Base-by-base conservation (phyloP, 1,139 yeast genomes). In the Hyphopichia wangnamkhiaoensis region DNA sequence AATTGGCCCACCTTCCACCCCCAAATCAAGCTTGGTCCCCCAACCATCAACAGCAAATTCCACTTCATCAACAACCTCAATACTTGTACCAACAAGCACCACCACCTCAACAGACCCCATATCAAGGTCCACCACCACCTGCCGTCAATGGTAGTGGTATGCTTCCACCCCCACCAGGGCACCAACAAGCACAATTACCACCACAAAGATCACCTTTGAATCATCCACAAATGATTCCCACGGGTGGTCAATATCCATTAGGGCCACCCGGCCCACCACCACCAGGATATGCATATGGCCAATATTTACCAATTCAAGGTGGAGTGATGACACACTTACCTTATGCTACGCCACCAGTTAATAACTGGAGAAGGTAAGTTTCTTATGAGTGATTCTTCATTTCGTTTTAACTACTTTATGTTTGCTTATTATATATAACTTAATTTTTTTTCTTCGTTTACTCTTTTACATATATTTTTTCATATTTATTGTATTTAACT, bases 211-310 rank as follows among this genome's bases (percentile, higher is more conserved):
- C 61, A 31, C 64, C 63, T 1, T 48, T 52, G 37, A 51, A 50
- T 26, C 55, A 49, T 19, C 58, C 60, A 5, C 62, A 51, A 31
- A 50, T 58, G 48, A 47, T 51, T 15, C 50, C 50, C 12, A 49
- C 50, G 30, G 63, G 59, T 4, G 39, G 40, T 7, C 50, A 45
- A 15, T 57, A 56, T 38, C 63, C 61, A 8, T 46, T 54, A 18
- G 59, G 52, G n/a, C 49, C 49, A 3, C 45, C 52, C 29, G 49
- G 42, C 12, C 56, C 58, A 4, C 59, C 61, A 23, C 68, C 68
- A 12, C 66, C 65, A 17, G 68, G 65, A 3, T 65, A 62, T 40
- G 57, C 65, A 10, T 65, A 65, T 42, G 68, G 68, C 13, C 70
- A 61, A 40, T 63, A 61, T 45, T 54, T 64, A 34, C 71, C 72